Percentiles rank a stretch among this genome's conserved stretches.
phyloP scores from a whole-genome alignment of 31 red algal genomes.

The Odonthalia washingtoniensis region DNA sequence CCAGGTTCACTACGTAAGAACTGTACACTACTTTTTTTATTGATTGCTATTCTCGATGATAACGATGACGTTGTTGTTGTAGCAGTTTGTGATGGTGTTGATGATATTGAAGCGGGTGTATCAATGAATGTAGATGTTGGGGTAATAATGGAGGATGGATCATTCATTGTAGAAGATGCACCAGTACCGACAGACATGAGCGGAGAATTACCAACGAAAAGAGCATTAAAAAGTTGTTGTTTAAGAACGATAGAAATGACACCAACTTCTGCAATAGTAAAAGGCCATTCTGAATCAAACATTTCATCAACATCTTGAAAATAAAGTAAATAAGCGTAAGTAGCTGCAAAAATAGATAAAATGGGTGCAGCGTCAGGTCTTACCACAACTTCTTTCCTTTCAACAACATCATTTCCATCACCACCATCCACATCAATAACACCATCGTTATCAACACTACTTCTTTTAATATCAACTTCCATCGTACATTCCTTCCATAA shows the following conservation, averaged over 20 bases:
- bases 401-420: no score
- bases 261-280: slow-evolving; percentile 54
- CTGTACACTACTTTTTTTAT: not conserved
- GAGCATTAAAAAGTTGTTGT: slow-evolving; percentile 57
- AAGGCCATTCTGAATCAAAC: slow-evolving; percentile 69
- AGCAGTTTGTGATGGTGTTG: not conserved
- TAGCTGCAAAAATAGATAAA: slow-evolving; percentile 64
- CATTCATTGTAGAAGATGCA: no score
- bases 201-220: slow-evolving; percentile 47
- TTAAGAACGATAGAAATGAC: slow-evolving; percentile 74
- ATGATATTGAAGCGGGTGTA: not conserved
- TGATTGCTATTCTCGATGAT: no score
- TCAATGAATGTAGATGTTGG: no score
- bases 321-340: slow-evolving; percentile 79
- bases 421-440: no score
- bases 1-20: slow-evolving; percentile 46
- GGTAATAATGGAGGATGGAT: no score
- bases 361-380: slow-evolving; percentile 56
- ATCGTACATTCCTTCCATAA: no score
- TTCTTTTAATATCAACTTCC: no score
- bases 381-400: not conserved
- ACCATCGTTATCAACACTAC: no score
- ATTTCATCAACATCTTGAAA: slow-evolving; percentile 83
- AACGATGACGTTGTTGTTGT: not conserved
- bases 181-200: slow-evolving; percentile 8